Percentiles rank a stretch among this genome's conserved stretches.
Evolutionary conservation across 2,329 filamentous ascomycete genomes (phyloP).

Genomic region (Fusarium nelsonii): DNA sequence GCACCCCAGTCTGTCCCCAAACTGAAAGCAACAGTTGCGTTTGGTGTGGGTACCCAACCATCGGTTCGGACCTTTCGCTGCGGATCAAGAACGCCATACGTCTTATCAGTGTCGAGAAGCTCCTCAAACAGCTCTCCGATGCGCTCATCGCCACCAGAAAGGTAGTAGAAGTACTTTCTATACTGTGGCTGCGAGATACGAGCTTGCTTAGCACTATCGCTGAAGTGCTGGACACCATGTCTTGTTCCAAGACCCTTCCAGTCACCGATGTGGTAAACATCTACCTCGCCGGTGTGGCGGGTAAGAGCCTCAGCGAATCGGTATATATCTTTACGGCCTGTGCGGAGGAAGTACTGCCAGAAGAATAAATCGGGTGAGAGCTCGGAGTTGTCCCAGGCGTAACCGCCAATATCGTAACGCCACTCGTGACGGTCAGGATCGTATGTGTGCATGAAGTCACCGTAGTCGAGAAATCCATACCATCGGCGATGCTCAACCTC

Average conservation of each 20-base stretch:
- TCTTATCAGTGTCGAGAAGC: constrained; percentile 63
- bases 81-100: constrained; percentile 66
- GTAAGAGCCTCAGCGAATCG: constrained; percentile 70
- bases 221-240: constrained; percentile 72
- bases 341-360: constrained; percentile 72
- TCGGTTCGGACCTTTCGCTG: constrained; percentile 69
- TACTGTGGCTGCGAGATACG: constrained; percentile 69
- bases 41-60: constrained; percentile 59
- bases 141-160: constrained; percentile 69
- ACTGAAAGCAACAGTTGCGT: constrained; percentile 60
- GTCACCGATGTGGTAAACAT: constrained; percentile 70
- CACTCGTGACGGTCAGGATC: constrained; percentile 69
- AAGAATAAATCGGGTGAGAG: constrained; percentile 72
- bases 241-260: constrained; percentile 72
- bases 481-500: constrained; percentile 69
- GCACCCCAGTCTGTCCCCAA: constrained; percentile 71
- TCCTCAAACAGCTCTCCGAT: constrained; percentile 67
- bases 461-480: constrained; percentile 74
- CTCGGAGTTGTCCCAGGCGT: constrained; percentile 75
- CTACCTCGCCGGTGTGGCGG: constrained; percentile 71
- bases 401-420: constrained; percentile 73
- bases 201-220: constrained; percentile 71
- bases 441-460: constrained; percentile 73
- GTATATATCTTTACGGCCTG: constrained; percentile 68
- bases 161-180: constrained; percentile 67